phyloP scores from a whole-genome alignment of 2,329 filamentous ascomycete species.

The Apiospora rasikravindrae region DNA sequence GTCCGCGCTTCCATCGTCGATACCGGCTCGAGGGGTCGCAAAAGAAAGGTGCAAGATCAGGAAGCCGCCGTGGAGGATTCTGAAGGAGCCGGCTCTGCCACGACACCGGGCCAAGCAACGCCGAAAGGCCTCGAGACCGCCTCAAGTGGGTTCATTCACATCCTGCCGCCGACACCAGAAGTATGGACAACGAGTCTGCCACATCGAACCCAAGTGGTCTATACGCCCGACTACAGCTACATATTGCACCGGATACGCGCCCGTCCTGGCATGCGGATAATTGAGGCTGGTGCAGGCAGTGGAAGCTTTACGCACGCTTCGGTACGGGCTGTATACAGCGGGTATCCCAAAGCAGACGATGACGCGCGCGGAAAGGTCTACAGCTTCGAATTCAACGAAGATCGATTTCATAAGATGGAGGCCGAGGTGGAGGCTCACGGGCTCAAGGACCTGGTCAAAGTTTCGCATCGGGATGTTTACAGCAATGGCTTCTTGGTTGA shows the following conservation, averaged over 20 bases:
- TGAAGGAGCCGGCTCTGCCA: conserved; percentile 25
- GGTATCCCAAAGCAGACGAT: conserved; percentile 56
- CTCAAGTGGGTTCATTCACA: conserved; percentile 74
- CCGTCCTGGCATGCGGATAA: conserved; percentile 72
- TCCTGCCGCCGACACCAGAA: conserved; percentile 80
- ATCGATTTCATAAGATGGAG: conserved; percentile 71
- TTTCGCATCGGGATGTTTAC: conserved; percentile 83
- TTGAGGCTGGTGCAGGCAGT: conserved; percentile 82
- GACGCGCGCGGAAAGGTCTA: conserved; percentile 71
- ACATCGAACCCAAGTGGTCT: conserved; percentile 85
- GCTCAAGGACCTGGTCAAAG: conserved; percentile 67
- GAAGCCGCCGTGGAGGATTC: conserved; percentile 45
- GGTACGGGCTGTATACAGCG: conserved; percentile 76
- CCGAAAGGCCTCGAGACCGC: conserved; percentile 54
- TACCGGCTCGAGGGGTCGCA: conserved; percentile 84
- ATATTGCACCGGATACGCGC: conserved; percentile 78
- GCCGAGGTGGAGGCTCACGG: conserved; percentile 73
- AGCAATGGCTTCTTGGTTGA: conserved; percentile 72
- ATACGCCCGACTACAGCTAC: conserved; percentile 87
- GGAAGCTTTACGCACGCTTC: conserved; percentile 85
- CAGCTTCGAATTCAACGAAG: conserved; percentile 82
- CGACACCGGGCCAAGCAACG: conserved; percentile 16
- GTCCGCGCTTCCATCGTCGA: conserved; percentile 88
- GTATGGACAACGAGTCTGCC: conserved; percentile 82
- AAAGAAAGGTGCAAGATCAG: conserved; percentile 61